Percentiles rank a stretch among this genome's conserved stretches.
Conservation (phyloP, 2,329 filamentous ascomycete species). For the Pseudogymnoascus sp. region DNA sequence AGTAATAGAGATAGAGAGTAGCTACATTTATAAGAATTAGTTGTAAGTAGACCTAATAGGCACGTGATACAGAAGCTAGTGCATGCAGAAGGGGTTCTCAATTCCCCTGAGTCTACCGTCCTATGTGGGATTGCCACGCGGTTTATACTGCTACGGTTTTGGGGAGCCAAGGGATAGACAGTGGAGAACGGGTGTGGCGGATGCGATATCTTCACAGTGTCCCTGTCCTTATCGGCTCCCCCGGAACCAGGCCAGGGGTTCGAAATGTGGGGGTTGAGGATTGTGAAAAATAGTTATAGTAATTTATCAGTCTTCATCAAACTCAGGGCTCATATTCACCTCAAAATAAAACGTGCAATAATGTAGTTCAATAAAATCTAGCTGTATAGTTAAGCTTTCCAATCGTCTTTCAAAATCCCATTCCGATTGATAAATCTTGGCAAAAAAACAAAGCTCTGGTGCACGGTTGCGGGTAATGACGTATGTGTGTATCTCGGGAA, state of each 20-base stretch:
- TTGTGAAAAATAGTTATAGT: background rate
- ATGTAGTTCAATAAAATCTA: background rate
- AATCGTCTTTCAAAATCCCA: background rate
- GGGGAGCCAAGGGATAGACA: background rate
- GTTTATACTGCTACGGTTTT: background rate
- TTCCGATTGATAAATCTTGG: background rate
- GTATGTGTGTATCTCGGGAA: background rate
- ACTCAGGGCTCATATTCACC: background rate
- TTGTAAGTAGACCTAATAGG: too few species aligned
- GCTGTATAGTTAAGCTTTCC: background rate
- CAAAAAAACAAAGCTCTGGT: background rate
- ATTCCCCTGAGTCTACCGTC: background rate
- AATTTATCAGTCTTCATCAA: background rate
- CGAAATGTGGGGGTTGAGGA: background rate
- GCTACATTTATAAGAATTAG: too few species aligned
- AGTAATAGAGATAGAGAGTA: too few species aligned
- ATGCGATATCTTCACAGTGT: background rate
- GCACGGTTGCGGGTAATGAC: background rate
- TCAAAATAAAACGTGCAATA: background rate
- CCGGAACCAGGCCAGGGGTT: background rate
- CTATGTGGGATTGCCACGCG: background rate
- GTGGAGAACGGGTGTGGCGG: background rate
- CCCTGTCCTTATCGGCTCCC: background rate
- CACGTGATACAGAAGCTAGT: background rate
- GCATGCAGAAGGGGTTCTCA: background rate